Percentiles rank a stretch among this genome's conserved stretches.
Evolutionary conservation across 306 rosid species (phyloP).

Genomic region (Carpinus fangiana): DNA sequence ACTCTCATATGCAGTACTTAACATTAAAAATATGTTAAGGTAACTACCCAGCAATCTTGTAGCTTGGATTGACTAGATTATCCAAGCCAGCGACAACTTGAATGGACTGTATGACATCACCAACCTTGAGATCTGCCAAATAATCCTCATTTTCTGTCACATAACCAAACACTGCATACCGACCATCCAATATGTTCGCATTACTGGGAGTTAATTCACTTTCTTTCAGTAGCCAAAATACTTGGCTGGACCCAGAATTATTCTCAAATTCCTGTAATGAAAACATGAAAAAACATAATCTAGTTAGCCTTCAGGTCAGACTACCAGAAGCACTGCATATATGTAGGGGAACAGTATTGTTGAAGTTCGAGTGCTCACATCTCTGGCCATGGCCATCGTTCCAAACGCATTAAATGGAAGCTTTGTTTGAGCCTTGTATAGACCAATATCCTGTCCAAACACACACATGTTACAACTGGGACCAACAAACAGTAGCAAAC

Average conservation of each 20-base stretch:
- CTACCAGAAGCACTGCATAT: neutral
- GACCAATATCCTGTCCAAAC: slow-evolving; percentile 78
- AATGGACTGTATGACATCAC: slow-evolving; percentile 90
- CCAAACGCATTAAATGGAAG: slow-evolving; percentile 98
- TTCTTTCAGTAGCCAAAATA: slow-evolving; percentile 95
- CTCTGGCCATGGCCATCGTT: slow-evolving; percentile 99
- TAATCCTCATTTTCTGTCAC: slow-evolving; percentile 79
- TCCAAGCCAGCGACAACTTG: slow-evolving; percentile 88
- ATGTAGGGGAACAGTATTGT: neutral
- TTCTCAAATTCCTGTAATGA: slow-evolving; percentile 77
- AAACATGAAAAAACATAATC: neutral
- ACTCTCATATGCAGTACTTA: slow-evolving; percentile 10
- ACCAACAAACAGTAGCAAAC: slow-evolving; percentile 5
- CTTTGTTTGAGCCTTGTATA: slow-evolving; percentile 98
- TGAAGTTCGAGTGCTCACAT: slow-evolving; percentile 49
- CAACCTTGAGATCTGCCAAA: slow-evolving; percentile 93
- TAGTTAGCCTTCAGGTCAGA: neutral
- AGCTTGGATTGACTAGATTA: slow-evolving; percentile 85
- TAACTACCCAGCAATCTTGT: slow-evolving; percentile 84
- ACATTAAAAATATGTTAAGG: slow-evolving; percentile 23
- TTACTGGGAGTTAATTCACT: slow-evolving; percentile 97
- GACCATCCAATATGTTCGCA: slow-evolving; percentile 92
- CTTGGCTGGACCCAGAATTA: slow-evolving; percentile 89
- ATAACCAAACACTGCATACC: slow-evolving; percentile 87
- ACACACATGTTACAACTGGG: slow-evolving; percentile 13